Evolutionary conservation across 1,284 basidiomycete species (phyloP).

Genomic region (Gomphus bonarii): DNA sequence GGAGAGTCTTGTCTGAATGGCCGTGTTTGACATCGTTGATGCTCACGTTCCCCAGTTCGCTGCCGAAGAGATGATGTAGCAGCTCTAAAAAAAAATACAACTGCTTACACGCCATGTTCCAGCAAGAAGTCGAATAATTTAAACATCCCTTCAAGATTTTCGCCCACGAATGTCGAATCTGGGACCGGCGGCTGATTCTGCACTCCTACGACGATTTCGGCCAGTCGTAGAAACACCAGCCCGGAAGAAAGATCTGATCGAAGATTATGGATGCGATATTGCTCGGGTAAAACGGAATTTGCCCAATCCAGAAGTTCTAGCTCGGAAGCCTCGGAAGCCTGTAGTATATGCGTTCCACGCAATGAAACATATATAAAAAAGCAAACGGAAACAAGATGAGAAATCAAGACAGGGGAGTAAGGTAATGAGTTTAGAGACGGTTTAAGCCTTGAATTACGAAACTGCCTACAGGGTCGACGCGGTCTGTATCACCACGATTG

Average conservation of each 20-base stretch:
- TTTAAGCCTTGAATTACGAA: conserved; percentile 12
- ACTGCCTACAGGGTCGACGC: conserved; percentile 28
- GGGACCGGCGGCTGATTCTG: conserved; percentile 57
- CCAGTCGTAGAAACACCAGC: conserved; percentile 63
- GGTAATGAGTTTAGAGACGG: conserved; percentile 12
- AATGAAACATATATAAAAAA: not conserved
- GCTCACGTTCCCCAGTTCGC: conserved; percentile 76
- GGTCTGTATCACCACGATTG: conserved; percentile 4
- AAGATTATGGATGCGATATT: conserved; percentile 18
- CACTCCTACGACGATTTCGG: conserved; percentile 67
- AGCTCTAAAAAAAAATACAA: not conserved
- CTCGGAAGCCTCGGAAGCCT: conserved; percentile 30
- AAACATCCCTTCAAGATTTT: conserved; percentile 84
- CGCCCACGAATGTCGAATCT: conserved; percentile 69
- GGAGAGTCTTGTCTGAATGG: conserved; percentile 66
- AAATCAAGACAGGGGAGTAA: conserved; percentile 12
- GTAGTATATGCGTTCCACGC: not conserved
- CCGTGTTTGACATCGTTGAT: conserved; percentile 84
- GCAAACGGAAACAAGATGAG: conserved; percentile 1
- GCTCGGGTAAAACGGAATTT: conserved; percentile 51
- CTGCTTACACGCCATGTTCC: conserved; percentile 61
- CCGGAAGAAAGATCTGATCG: conserved; percentile 39
- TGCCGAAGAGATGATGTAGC: not conserved
- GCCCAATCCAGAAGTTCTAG: conserved; percentile 75
- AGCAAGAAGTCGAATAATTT: conserved; percentile 81